These are phyloP conservation scores for Cercospora berteroae DNA, from an alignment of 2,329 filamentous ascomycete species.

Conservation along the genomic window DNA sequence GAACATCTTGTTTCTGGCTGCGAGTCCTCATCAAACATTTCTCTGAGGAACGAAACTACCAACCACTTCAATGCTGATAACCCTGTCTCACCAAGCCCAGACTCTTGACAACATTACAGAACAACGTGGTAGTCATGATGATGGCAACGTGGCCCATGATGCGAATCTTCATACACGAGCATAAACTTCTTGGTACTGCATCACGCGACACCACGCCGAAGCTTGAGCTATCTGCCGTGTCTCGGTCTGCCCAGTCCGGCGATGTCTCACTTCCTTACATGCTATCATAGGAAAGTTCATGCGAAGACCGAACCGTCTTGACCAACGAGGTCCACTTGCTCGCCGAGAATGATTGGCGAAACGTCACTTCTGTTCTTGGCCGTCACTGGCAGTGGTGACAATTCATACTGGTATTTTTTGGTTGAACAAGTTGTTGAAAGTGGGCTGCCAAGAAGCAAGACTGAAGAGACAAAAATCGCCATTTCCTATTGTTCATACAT, in stretches of 20 bases:
- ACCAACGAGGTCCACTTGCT: not conserved
- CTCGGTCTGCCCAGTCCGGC: not conserved
- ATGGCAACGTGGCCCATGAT: not conserved
- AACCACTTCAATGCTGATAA: not conserved
- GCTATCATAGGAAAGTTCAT: not conserved
- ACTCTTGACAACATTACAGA: accelerated
- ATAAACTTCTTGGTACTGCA: not conserved
- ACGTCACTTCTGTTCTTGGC: not conserved
- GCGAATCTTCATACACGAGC: not conserved
- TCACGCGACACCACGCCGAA: not conserved
- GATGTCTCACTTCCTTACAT: not conserved
- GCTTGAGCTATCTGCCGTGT: not conserved
- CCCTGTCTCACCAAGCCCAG: not conserved
- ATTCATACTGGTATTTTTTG: no score
- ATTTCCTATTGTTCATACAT: not conserved
- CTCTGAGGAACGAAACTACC: not conserved
- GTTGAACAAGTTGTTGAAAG: no score
- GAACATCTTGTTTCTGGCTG: not conserved
- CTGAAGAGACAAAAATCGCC: not conserved
- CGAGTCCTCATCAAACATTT: not conserved
- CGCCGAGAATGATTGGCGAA: not conserved
- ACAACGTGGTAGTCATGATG: not conserved
- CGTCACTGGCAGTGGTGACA: not conserved
- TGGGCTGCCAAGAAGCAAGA: no score
- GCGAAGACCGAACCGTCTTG: not conserved